Conservation (phyloP, 2,329 filamentous ascomycete species). For the Cercospora sp. region DNA sequence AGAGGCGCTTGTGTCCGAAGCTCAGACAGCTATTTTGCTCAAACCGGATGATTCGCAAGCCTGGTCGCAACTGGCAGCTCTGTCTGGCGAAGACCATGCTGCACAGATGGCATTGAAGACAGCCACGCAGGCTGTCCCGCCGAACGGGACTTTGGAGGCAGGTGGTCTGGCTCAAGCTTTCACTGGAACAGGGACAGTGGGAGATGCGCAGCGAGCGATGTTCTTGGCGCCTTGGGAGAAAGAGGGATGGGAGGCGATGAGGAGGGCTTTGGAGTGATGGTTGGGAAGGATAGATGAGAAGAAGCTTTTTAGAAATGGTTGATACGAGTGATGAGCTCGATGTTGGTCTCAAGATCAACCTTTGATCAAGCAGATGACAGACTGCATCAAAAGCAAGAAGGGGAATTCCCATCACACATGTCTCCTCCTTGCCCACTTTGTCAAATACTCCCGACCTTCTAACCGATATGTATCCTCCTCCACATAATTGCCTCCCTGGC, state of each 20-base stretch:
- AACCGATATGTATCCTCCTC: constrained; percentile 28
- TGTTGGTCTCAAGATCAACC: not conserved
- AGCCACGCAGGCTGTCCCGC: constrained; percentile 73
- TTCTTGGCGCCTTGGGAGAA: constrained; percentile 76
- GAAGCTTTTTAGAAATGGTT: not conserved
- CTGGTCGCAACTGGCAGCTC: constrained; percentile 73
- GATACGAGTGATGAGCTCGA: not conserved
- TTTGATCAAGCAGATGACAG: not conserved
- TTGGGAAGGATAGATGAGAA: not conserved
- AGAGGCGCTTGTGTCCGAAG: constrained; percentile 61
- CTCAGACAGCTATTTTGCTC: constrained; percentile 76
- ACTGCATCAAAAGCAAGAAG: not conserved
- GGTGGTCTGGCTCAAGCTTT: constrained; percentile 71
- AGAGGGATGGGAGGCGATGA: constrained; percentile 27
- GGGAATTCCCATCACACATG: constrained; percentile 21
- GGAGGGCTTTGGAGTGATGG: constrained; percentile 13
- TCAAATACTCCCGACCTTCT: constrained; percentile 27
- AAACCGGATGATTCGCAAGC: constrained; percentile 75
- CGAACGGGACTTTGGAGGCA: constrained; percentile 66
- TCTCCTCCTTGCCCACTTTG: constrained; percentile 26
- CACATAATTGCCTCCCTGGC: constrained; percentile 23
- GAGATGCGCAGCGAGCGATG: constrained; percentile 74
- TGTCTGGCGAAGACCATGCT: constrained; percentile 56
- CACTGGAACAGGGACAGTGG: constrained; percentile 68
- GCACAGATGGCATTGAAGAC: constrained; percentile 80